A percentile compares a stretch with the other conserved stretches of the same genome.
phyloP scores from a whole-genome alignment of 352 stramenopile genomes.

The Globisporangium parvum region DNA sequence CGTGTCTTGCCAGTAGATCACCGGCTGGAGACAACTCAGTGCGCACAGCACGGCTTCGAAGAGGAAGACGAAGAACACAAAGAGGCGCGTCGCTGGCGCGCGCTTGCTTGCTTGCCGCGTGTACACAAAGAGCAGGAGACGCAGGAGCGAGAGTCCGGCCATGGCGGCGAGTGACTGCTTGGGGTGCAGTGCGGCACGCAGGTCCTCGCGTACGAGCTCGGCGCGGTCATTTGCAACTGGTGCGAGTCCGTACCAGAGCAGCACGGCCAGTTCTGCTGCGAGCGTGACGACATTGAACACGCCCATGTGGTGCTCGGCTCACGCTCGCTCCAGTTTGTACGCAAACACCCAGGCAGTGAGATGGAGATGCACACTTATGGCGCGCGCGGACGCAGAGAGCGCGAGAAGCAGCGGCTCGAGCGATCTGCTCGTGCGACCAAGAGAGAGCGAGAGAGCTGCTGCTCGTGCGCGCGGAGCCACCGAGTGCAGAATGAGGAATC shows the following conservation, averaged over 20 bases:
- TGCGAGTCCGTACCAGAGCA: conserved; percentile 48
- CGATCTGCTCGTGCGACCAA: no score
- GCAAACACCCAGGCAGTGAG: neutral
- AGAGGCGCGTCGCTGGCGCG: conserved; percentile 62
- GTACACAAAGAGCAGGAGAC: conserved; percentile 59
- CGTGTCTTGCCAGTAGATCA: conserved; percentile 54
- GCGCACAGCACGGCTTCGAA: conserved; percentile 33
- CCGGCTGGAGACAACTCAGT: conserved; percentile 51
- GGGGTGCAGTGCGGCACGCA: conserved; percentile 34
- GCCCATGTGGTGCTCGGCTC: conserved; percentile 31
- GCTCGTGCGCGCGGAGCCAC: no score
- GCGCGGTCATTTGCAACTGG: conserved; percentile 26
- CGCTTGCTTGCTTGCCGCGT: conserved; percentile 65
- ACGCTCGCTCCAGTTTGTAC: neutral
- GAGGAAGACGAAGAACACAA: conserved; percentile 78
- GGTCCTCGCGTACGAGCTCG: conserved; percentile 30
- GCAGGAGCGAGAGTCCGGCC: conserved; percentile 39
- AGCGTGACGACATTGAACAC: conserved; percentile 63
- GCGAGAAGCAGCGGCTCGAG: no score
- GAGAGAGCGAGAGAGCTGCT: no score
- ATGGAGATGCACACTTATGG: no score
- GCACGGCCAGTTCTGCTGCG: conserved; percentile 41
- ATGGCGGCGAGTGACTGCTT: conserved; percentile 65
- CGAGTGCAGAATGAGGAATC: no score
- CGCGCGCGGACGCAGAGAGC: no score